phyloP scores from a whole-genome alignment of 2,329 filamentous ascomycete species.

The Fusarium mexicanum region DNA sequence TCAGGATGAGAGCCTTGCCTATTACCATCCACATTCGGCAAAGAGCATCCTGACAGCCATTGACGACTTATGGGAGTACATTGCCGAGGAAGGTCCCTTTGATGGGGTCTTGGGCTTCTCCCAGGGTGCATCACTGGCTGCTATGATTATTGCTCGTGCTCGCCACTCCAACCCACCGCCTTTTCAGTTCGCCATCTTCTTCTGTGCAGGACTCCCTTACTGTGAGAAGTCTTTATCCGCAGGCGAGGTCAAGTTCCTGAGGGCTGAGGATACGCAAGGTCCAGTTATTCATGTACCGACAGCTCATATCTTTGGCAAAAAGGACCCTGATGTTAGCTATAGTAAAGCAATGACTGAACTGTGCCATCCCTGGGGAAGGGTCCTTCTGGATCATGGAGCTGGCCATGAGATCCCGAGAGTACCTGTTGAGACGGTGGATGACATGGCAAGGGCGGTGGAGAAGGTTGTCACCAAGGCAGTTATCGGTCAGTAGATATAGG shows the following conservation, averaged over 20 bases:
- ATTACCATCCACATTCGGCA: not conserved
- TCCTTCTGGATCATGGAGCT: slow-evolving; percentile 1
- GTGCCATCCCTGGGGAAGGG: not conserved
- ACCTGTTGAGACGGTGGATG: not conserved
- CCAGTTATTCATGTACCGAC: not conserved
- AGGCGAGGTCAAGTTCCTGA: not conserved
- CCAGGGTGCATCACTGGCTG: not conserved
- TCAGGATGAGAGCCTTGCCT: not conserved
- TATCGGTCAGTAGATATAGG: not conserved
- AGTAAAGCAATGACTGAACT: not conserved
- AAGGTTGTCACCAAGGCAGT: slow-evolving; percentile 1
- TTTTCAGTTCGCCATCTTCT: slow-evolving; percentile 2
- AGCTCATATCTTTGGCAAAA: not conserved
- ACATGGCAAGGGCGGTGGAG: slow-evolving; percentile 2
- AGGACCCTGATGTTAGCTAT: slow-evolving; percentile 1
- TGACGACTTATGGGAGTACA: not conserved
- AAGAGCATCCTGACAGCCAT: not conserved
- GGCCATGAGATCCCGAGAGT: not conserved
- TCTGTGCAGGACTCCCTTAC: not conserved
- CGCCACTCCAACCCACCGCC: not conserved
- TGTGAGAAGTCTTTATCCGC: not conserved
- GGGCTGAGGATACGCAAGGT: not conserved
- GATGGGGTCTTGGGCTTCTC: slow-evolving; percentile 1
- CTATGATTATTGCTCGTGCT: not conserved
- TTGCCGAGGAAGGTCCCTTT: not conserved